Percentiles rank a stretch among this genome's conserved stretches.
phyloP scores from a whole-genome alignment of 371 early-diverging fungal species.

The Zopfochytrium polystomum region DNA sequence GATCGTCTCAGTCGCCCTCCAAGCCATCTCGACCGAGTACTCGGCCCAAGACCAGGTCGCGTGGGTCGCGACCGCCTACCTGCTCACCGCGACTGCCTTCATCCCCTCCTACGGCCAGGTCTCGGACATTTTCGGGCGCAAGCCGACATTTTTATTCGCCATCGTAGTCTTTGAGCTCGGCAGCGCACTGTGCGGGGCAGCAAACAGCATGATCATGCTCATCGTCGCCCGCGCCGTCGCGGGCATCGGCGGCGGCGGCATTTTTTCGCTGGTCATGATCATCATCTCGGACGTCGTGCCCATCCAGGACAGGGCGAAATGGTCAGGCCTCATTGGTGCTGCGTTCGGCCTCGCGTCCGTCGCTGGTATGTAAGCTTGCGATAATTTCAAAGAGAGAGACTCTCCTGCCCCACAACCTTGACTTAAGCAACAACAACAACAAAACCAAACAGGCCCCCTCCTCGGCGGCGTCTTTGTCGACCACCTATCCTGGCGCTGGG shows the following conservation, averaged over 20 bases:
- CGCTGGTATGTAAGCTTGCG: neutral
- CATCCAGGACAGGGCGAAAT: conserved; percentile 61
- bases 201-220: conserved; percentile 65
- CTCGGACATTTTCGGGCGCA: conserved; percentile 73
- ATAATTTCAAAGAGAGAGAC: conserved; percentile 24
- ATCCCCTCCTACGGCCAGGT: conserved; percentile 57
- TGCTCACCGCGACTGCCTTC: too few species aligned
- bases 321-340: neutral
- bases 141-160: conserved; percentile 63
- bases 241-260: conserved; percentile 75
- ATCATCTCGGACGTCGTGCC: conserved; percentile 77
- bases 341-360: too few species aligned
- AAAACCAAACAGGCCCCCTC: conserved; percentile 55
- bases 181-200: too few species aligned
- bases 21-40: too few species aligned
- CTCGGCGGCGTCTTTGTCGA: too few species aligned
- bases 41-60: too few species aligned
- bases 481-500: too few species aligned
- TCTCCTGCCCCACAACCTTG: conserved; percentile 48
- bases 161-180: too few species aligned
- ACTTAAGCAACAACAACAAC: neutral
- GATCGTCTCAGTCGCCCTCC: too few species aligned
- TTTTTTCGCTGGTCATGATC: too few species aligned
- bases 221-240: conserved; percentile 66
- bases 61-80: too few species aligned